Evolutionary conservation across 2,329 filamentous ascomycete species (phyloP).

Genomic region (Alternaria sp.): DNA sequence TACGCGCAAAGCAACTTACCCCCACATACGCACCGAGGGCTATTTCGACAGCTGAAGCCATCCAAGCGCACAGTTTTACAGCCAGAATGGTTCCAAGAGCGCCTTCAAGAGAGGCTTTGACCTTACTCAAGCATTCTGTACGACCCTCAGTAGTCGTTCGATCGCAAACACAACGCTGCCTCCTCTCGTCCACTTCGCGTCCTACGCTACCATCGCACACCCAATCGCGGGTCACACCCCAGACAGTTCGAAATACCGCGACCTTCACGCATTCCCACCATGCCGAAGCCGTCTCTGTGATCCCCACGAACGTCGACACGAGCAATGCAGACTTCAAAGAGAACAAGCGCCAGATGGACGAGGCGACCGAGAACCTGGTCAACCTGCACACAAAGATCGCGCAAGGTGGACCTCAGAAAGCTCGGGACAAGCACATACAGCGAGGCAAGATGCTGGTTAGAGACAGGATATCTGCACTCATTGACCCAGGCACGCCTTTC

Average conservation of each 20-base stretch:
- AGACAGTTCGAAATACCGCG: slow-evolving; percentile 58
- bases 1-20: background rate
- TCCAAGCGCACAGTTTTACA: background rate
- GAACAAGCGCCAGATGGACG: slow-evolving; percentile 78
- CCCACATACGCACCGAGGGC: background rate
- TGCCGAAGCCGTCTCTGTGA: slow-evolving; percentile 79
- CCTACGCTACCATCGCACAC: slow-evolving; percentile 23
- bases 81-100: slow-evolving; percentile 41
- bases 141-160: slow-evolving; percentile 33
- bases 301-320: slow-evolving; percentile 78
- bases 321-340: slow-evolving; percentile 79
- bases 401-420: slow-evolving; percentile 79
- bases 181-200: slow-evolving; percentile 18
- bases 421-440: slow-evolving; percentile 83
- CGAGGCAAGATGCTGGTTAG: slow-evolving; percentile 93
- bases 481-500: slow-evolving; percentile 90
- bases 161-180: slow-evolving; percentile 30
- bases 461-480: slow-evolving; percentile 83
- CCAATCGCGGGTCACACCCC: slow-evolving; percentile 17
- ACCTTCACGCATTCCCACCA: slow-evolving; percentile 83
- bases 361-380: slow-evolving; percentile 72
- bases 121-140: slow-evolving; percentile 41
- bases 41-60: background rate
- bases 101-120: slow-evolving; percentile 44
- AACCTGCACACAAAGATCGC: slow-evolving; percentile 74